These are phyloP conservation scores for Achlya hypogyna DNA, from an alignment of 352 stramenopile species.

Conservation along the genomic window DNA sequence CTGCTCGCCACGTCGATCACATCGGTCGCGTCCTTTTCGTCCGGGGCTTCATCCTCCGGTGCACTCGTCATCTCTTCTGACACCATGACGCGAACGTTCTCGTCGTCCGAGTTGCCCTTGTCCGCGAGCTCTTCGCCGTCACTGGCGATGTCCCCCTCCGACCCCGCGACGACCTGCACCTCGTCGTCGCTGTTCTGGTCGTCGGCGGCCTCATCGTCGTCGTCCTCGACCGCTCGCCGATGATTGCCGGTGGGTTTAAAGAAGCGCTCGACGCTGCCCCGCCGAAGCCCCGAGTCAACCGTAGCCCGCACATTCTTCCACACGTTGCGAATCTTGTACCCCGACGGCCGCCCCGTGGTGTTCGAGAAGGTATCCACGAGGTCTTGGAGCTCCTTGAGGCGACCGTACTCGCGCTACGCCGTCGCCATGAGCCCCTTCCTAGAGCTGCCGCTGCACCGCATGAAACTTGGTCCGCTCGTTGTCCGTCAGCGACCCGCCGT, in stretches of 20 bases:
- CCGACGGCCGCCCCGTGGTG: constrained; percentile 37
- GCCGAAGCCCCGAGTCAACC: constrained; percentile 34
- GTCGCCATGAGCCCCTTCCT: no score
- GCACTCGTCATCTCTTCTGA: constrained; percentile 44
- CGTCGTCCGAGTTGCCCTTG: constrained; percentile 24
- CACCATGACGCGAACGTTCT: constrained; percentile 49
- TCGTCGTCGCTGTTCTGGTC: constrained; percentile 28
- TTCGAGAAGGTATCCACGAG: constrained; percentile 60
- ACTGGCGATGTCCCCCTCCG: no score
- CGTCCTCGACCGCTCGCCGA: not conserved
- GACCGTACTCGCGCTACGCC: constrained; percentile 50
- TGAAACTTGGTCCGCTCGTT: not conserved
- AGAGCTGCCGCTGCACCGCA: constrained; percentile 5
- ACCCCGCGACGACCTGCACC: not conserved
- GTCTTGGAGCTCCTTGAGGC: constrained; percentile 53
- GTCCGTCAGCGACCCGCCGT: not conserved
- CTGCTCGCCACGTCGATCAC: constrained; percentile 19
- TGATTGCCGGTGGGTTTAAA: not conserved
- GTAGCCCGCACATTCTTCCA: constrained; percentile 57
- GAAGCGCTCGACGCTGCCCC: not conserved
- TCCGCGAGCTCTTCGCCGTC: not conserved
- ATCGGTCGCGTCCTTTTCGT: constrained; percentile 16
- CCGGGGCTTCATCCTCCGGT: constrained; percentile 27
- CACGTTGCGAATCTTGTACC: constrained; percentile 40
- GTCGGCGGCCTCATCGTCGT: not conserved